A percentile compares a stretch with the other conserved stretches of the same genome.
Conservation (phyloP, 257 asterid species). For the Nicotiana sylvestris region DNA sequence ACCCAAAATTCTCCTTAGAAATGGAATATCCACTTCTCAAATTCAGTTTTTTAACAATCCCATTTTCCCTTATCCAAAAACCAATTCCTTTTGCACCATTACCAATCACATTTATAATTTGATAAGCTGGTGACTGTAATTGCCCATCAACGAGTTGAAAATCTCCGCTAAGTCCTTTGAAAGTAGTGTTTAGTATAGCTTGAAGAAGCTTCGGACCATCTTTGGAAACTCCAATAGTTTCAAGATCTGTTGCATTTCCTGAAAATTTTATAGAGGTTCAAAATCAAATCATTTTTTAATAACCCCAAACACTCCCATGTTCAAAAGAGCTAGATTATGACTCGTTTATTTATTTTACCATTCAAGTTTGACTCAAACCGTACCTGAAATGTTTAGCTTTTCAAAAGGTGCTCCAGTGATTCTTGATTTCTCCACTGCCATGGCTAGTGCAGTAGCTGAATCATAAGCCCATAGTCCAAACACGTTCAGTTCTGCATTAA, state of each 20-base stretch:
- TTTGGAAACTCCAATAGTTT: no score
- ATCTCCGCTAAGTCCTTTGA: no score
- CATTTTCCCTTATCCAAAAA: no score
- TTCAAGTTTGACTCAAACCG: background rate
- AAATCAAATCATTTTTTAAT: no score
- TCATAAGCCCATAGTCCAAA: conserved; percentile 55
- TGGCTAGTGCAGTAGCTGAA: conserved; percentile 41
- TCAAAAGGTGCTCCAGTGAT: conserved; percentile 6
- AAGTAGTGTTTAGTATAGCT: no score
- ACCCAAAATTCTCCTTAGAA: conserved; percentile 22
- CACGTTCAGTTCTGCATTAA: conserved; percentile 15
- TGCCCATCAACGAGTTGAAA: no score
- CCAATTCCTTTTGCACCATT: background rate
- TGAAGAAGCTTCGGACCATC: no score
- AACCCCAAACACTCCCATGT: no score
- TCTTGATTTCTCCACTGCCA: conserved; percentile 38
- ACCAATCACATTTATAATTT: conserved; percentile 17
- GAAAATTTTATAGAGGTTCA: no score
- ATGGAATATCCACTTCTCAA: conserved; percentile 9
- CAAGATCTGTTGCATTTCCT: no score
- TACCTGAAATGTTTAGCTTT: conserved; percentile 17
- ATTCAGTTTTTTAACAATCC: conserved; percentile 7
- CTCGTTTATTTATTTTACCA: background rate
- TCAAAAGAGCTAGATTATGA: no score
- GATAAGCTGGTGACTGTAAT: background rate